Evolutionary conservation across 352 stramenopile genomes (phyloP).

Genomic region (Aphanomyces stellatus): DNA sequence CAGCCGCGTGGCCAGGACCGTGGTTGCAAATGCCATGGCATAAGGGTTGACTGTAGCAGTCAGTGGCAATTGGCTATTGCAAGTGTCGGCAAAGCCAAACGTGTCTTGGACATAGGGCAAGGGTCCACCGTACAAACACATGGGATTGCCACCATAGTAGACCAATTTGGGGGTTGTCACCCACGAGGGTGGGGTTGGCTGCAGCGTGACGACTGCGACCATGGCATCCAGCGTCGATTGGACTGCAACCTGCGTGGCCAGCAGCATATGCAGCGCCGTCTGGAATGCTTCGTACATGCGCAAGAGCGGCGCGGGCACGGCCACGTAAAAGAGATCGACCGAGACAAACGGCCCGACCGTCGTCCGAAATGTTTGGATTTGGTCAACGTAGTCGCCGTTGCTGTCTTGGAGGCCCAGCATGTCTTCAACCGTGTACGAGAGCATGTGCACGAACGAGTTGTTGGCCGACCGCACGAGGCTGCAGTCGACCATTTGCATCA

Average conservation of each 20-base stretch:
- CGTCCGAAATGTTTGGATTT: background rate
- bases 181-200: background rate
- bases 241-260: background rate
- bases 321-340: background rate
- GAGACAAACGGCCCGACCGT: constrained; percentile 4
- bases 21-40: background rate
- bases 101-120: constrained; percentile 6
- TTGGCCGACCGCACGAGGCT: background rate
- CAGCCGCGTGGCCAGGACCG: background rate
- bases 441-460: background rate
- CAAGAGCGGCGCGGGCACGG: background rate
- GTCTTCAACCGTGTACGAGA: background rate
- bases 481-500: background rate
- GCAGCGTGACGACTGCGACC: background rate
- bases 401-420: background rate
- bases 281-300: background rate
- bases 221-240: background rate
- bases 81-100: background rate
- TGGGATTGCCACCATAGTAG: constrained; percentile 1
- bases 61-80: background rate
- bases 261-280: background rate
- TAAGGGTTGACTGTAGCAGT: background rate
- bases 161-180: background rate
- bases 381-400: background rate
- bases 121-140: background rate